These are phyloP conservation scores for Phyllosticta citribraziliensis DNA, from an alignment of 2,329 filamentous ascomycete species.

Conservation along the genomic window DNA sequence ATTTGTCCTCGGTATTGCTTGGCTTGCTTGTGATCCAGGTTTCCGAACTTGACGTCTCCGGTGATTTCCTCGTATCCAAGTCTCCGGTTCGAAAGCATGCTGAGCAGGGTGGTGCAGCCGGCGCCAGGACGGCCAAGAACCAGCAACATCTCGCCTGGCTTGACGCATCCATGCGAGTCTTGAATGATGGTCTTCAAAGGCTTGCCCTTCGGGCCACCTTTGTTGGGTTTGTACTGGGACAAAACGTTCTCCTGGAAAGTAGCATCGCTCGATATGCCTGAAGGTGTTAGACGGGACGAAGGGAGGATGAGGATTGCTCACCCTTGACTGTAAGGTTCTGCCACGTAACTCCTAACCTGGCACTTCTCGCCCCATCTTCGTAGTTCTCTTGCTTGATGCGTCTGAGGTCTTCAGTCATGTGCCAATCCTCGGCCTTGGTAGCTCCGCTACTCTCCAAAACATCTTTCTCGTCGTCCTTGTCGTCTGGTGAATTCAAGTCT, in stretches of 20 bases:
- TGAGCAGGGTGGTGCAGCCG: conserved; percentile 74
- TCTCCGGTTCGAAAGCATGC: conserved; percentile 49
- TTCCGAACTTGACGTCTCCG: conserved; percentile 43
- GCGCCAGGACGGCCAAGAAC: conserved; percentile 60
- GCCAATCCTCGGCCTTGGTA: neutral
- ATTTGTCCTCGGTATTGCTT: conserved; percentile 47
- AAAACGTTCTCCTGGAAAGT: conserved; percentile 12
- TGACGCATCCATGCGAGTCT: conserved; percentile 39
- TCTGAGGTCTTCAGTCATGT: neutral
- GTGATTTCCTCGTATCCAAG: conserved; percentile 12
- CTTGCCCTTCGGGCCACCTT: neutral
- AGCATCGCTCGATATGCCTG: conserved; percentile 3
- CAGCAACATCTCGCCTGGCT: conserved; percentile 58
- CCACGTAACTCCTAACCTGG: conserved; percentile 8
- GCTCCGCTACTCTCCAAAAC: neutral
- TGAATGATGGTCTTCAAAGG: conserved; percentile 11
- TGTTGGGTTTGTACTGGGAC: conserved; percentile 7
- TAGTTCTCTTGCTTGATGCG: neutral
- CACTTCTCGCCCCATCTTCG: neutral
- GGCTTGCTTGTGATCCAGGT: conserved; percentile 32
- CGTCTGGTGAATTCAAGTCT: neutral
- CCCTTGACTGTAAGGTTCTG: conserved; percentile 9
- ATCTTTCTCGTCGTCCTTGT: conserved; percentile 2
- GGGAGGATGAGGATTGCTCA: neutral
- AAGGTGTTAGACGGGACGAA: neutral